These are phyloP conservation scores for Kandelia obovata DNA, from an alignment of 345 rosid species.

Conservation along the genomic window DNA sequence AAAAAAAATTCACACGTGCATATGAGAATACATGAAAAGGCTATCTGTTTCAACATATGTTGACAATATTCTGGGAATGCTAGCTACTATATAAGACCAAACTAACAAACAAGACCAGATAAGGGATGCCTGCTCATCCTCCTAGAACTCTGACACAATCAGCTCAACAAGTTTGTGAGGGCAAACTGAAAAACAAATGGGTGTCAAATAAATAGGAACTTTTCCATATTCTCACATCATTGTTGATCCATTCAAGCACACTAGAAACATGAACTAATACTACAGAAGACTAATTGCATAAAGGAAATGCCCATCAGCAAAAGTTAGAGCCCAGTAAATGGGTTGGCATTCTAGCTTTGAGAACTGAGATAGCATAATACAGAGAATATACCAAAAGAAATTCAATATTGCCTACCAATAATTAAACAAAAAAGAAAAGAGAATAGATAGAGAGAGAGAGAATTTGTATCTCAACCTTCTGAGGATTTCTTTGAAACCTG, in stretches of 20 bases:
- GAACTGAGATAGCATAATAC: neutral
- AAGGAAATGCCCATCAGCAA: neutral
- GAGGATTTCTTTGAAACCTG: constrained; percentile 71
- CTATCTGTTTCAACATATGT: neutral
- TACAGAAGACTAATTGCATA: neutral
- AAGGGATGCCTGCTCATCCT: neutral
- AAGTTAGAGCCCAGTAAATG: neutral
- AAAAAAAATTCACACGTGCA: neutral
- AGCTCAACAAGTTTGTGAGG: neutral
- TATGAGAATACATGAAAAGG: neutral
- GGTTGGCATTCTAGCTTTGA: neutral
- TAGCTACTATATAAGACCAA: neutral
- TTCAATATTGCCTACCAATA: neutral
- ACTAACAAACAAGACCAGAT: neutral
- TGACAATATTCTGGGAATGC: neutral
- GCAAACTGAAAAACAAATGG: neutral
- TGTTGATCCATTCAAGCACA: no score
- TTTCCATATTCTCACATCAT: neutral
- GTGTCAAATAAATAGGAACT: neutral
- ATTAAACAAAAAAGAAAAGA: neutral
- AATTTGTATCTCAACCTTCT: constrained; percentile 48
- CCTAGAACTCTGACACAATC: neutral
- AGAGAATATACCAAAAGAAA: neutral
- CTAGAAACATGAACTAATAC: neutral
- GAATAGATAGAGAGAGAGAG: neutral